These are phyloP conservation scores for Suhomyces maxii DNA, from an alignment of 1,139 yeast genomes.

Conservation along the genomic window DNA sequence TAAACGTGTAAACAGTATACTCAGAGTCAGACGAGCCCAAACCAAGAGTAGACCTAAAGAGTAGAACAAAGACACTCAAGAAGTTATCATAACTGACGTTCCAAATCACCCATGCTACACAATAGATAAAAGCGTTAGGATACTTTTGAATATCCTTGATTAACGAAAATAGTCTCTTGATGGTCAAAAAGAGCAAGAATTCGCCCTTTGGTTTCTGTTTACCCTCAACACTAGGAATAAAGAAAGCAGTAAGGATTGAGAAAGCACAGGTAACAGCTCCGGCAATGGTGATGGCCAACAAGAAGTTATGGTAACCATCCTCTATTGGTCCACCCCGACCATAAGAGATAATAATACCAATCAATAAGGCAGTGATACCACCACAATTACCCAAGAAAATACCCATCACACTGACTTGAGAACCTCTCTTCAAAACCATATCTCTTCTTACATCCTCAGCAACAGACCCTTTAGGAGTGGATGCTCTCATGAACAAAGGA, in stretches of 20 bases:
- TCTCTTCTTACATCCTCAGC: constrained; percentile 28
- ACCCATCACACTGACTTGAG: constrained; percentile 43
- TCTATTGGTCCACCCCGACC: constrained; percentile 26
- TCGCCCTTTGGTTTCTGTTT: constrained; percentile 27
- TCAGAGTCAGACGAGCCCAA: constrained; percentile 41
- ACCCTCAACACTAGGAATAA: constrained; percentile 36
- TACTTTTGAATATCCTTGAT: constrained; percentile 28
- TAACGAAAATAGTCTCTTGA: constrained; percentile 28
- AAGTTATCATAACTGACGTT: constrained; percentile 40
- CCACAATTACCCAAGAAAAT: constrained; percentile 40
- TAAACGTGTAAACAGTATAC: constrained; percentile 42
- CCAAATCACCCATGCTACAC: constrained; percentile 49
- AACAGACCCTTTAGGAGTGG: constrained; percentile 15
- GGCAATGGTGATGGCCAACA: constrained; percentile 43
- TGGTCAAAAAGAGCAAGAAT: constrained; percentile 23
- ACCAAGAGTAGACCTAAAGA: constrained; percentile 46
- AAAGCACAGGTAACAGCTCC: constrained; percentile 37
- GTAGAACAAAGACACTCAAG: constrained; percentile 35
- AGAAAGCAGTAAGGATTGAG: constrained; percentile 27
- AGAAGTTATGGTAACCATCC: constrained; percentile 36
- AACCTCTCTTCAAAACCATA: constrained; percentile 33
- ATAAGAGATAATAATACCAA: constrained; percentile 43
- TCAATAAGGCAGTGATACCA: constrained; percentile 39
- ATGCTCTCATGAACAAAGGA: constrained; percentile 43
- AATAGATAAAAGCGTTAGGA: constrained; percentile 40